phyloP scores from a whole-genome alignment of 345 rosid genomes.

The Gossypium rotundifolium region DNA sequence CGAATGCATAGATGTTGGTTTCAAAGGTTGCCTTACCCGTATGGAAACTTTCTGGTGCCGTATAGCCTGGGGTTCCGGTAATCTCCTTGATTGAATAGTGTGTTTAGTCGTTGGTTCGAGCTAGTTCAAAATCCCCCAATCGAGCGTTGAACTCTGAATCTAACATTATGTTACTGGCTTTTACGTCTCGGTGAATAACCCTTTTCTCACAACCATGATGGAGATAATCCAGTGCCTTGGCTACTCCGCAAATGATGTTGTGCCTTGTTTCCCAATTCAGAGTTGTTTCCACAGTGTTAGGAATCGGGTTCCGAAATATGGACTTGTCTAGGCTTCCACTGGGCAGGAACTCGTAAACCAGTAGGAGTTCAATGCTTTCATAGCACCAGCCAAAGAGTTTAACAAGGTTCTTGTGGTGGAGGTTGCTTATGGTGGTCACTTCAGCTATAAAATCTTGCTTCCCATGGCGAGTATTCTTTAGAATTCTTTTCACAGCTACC shows the following conservation, averaged over 20 bases:
- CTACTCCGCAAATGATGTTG: constrained; percentile 40
- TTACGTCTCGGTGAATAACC: constrained; percentile 66
- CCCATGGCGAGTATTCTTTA: constrained; percentile 55
- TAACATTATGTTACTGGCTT: constrained; percentile 72
- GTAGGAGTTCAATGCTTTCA: constrained; percentile 42
- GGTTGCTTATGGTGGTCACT: constrained; percentile 64
- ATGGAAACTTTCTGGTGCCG: constrained; percentile 69
- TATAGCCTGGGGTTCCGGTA: constrained; percentile 71
- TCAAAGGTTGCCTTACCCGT: constrained; percentile 56
- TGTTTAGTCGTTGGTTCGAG: constrained; percentile 52
- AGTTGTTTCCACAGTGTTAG: constrained; percentile 8
- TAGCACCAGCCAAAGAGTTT: constrained; percentile 78
- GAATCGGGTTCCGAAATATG: constrained; percentile 26
- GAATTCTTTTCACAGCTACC: constrained; percentile 62
- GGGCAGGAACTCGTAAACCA: constrained; percentile 64
- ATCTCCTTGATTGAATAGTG: constrained; percentile 67
- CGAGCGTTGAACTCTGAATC: constrained; percentile 50
- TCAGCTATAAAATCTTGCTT: constrained; percentile 75
- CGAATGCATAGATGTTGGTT: constrained; percentile 62
- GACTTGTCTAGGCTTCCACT: constrained; percentile 61
- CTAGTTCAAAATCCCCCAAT: constrained; percentile 70
- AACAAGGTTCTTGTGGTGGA: constrained; percentile 61
- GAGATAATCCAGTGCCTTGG: constrained; percentile 64
- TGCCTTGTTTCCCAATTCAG: constrained; percentile 53
- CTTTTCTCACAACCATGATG: constrained; percentile 59